Evolutionary conservation across 139 green algal genomes (phyloP), one percentile per base, ranked within the genome.

Genomic region (Microglena sp.): DNA sequence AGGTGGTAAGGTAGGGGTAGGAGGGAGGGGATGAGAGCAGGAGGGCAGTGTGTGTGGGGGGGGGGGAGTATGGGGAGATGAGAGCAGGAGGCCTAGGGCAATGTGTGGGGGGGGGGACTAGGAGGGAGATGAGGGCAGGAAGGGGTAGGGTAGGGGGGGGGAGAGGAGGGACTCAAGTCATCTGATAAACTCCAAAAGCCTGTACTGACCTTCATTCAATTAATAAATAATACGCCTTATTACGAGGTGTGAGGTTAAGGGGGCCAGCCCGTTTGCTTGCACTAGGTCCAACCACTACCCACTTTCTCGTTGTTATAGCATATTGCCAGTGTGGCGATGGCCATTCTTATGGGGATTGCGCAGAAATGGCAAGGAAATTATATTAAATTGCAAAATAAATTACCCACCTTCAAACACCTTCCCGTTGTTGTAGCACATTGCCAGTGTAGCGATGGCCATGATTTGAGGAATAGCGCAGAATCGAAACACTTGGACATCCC

Each of bases 391-490:
- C n/a, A n/a, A n/a, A n/a, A n/a, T n/a, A n/a, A n/a, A n/a, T n/a
- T n/a, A 15, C 65, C 36, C 54, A 75, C 83, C 83, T 58, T 87
- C 77, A 65, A 98, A 99, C 0, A 99, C 86, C 6, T 73, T 67
- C 7, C 78, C 86, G 73, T 99, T 98, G 81, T 97, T 90, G 80
- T 93, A 98, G 78, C 87, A 95, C 22, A 90, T 56, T 28, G 83
- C 77, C 43, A 97, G 80, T 0, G 93, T 98, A 54, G 76, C 90
- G 0, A 90, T 84, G 5, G 93, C 92, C 93, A 99, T 99, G 64
- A 99, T 82, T 74, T 94, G 87, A 0, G 92, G 92, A 62, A 98
- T 97, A 58, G 92, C 92, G 68, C 92, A 97, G 79, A 99, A 99
- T 5, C 83, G 68, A 81, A 98, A 98, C 28, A 97, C 75, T 7